Evolutionary conservation across 192 early-diverging fungal genomes (phyloP).

Genomic region (Umbelopsis vinacea): DNA sequence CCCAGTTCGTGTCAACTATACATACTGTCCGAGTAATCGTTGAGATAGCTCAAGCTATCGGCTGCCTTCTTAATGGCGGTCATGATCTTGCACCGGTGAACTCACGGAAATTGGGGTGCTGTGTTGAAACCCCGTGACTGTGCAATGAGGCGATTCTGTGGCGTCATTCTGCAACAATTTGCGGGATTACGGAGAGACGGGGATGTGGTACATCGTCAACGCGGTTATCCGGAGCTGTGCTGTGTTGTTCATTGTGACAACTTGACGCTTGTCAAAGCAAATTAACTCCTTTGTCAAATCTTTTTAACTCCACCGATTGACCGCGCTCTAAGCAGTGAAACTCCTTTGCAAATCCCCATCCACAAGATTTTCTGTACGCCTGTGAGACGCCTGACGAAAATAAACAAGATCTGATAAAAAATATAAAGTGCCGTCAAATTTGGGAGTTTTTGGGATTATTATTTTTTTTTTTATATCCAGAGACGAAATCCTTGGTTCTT

Average conservation of each 20-base stretch:
- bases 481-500: background rate
- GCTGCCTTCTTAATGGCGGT: slow-evolving; percentile 12
- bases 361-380: background rate
- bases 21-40: slow-evolving; percentile 19
- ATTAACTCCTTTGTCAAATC: too few relatives aligned
- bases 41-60: background rate
- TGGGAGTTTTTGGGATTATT: background rate
- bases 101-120: too few relatives aligned
- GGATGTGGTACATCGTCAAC: too few relatives aligned
- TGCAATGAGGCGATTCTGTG: too few relatives aligned
- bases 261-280: too few relatives aligned
- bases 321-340: background rate
- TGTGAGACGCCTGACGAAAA: background rate
- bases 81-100: background rate
- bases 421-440: background rate
- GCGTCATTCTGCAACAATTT: too few relatives aligned
- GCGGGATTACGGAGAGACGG: too few relatives aligned
- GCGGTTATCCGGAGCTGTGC: too few relatives aligned
- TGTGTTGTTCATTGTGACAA: too few relatives aligned
- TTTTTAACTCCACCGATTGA: background rate
- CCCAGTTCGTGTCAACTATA: background rate
- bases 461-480: background rate
- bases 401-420: background rate
- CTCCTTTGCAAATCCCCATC: background rate
- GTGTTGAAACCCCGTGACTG: too few relatives aligned